Conservation (phyloP, 805 yeast species). For the Spathaspora arborariae region DNA sequence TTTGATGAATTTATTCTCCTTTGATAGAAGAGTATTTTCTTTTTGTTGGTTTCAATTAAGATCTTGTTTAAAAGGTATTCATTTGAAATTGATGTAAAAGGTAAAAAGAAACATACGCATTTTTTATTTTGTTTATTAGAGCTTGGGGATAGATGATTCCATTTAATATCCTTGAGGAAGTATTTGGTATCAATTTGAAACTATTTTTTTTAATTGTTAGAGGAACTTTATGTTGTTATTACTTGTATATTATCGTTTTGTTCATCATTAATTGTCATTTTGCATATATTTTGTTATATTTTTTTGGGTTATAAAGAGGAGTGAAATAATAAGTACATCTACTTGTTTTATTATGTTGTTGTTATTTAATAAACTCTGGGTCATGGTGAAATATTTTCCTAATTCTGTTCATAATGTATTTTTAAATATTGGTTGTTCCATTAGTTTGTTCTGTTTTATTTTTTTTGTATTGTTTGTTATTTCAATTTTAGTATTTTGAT, state of each 20-base stretch:
- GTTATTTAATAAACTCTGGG: constrained; percentile 1
- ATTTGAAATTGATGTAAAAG: neutral
- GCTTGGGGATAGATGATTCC: constrained; percentile 2
- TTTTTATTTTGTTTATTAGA: constrained; percentile 2
- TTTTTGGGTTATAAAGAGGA: constrained; percentile 1
- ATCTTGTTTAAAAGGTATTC: neutral
- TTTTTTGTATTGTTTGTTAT: neutral
- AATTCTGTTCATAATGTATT: constrained; percentile 1
- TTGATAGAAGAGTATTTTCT: constrained; percentile 2
- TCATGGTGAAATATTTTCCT: constrained; percentile 1
- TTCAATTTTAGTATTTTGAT: neutral
- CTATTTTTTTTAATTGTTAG: constrained; percentile 1
- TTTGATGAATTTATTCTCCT: neutral
- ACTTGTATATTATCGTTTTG: neutral
- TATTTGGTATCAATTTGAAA: neutral
- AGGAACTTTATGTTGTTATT: constrained; percentile 1
- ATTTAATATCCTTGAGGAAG: neutral
- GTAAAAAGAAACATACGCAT: neutral
- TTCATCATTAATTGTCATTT: constrained; percentile 2
- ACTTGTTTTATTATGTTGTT: neutral
- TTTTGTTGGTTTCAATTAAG: neutral
- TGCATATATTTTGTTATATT: neutral
- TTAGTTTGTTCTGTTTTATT: neutral
- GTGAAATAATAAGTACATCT: neutral
- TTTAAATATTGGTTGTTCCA: constrained; percentile 2